phyloP scores from a whole-genome alignment of 345 rosid genomes.

The Arabidopsis thaliana region DNA sequence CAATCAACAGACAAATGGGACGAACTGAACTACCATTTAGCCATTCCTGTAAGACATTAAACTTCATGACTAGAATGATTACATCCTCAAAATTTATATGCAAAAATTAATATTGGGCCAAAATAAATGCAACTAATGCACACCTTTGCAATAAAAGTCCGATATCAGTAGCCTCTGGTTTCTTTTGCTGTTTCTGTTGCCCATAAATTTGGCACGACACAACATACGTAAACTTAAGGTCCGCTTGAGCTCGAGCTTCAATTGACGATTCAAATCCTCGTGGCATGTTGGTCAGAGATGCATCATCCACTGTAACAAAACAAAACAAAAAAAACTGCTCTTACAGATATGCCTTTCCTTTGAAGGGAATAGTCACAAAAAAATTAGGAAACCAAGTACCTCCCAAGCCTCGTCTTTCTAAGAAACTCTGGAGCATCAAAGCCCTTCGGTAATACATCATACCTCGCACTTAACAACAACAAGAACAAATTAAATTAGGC shows the following conservation, averaged over 20 bases:
- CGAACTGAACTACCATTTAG: constrained; percentile 28
- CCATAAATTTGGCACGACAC: constrained; percentile 99
- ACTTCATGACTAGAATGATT: constrained; percentile 29
- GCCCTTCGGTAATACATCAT: constrained; percentile 99
- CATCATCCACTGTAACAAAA: constrained; percentile 55
- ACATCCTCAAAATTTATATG: constrained; percentile 17
- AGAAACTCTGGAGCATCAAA: constrained; percentile 90
- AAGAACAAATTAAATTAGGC: constrained; percentile 30
- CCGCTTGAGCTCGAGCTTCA: constrained; percentile 94
- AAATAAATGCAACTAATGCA: background rate
- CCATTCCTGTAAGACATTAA: constrained; percentile 18
- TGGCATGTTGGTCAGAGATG: constrained; percentile 54
- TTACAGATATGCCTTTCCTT: constrained; percentile 35
- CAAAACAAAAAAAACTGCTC: constrained; percentile 27
- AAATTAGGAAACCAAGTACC: constrained; percentile 52
- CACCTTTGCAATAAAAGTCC: constrained; percentile 89
- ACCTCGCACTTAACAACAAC: constrained; percentile 82
- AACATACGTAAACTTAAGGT: constrained; percentile 94
- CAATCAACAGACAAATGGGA: constrained; percentile 6
- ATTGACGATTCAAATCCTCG: constrained; percentile 82
- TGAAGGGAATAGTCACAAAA: constrained; percentile 19
- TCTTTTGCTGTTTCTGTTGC: constrained; percentile 88
- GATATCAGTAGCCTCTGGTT: constrained; percentile 91
- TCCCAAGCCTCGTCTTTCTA: constrained; percentile 79
- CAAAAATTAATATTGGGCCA: background rate